Base-by-base conservation (phyloP, 768 basidiomycete species). In the Butyriboletus loyo region DNA sequence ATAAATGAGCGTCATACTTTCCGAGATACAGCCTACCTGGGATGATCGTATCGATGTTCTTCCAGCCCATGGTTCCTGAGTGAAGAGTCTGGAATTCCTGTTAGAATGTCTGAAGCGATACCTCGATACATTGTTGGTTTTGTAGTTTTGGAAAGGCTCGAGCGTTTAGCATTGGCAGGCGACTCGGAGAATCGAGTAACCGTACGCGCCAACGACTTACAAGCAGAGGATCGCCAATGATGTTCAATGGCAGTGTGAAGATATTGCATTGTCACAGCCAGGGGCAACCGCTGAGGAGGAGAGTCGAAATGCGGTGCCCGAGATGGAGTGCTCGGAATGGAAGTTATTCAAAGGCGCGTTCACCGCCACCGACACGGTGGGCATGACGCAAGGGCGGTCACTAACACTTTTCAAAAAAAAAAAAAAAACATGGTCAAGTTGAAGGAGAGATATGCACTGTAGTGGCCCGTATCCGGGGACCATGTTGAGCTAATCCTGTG, bases 1-100 rank as follows among this genome's bases (percentile, higher is more conserved):
- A 59, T 59, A 62, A 62, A 55, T 52, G 46, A 27, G 39, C 56
- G 82, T 28, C 86, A 69, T 56, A 87, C 86, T 86, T 88, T 75
- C 86, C 86, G 66, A 89, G 74, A 72, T 79, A 87, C 70, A 88
- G 76, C 68, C 73, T 79, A 68, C 76, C 77, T 45, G 80, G 77
- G 65, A 87, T 82, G 71, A 88, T 73, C 40, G 82, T 71, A 67
- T 85, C 78, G 71, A 87, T 77, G 73, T 86, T 85, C 68, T 75
- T 85, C 83, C 84, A 85, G 66, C 62, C 70, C 72, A 71, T 74
- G 21, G 35, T 61, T 17, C 52, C 52, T 55, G 49, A 32, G 37
- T 56, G 59, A 60, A 46, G 44, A 59, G 31, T 59, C 63, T 62
- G 55, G 61, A 67, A 72, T 62, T 56, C 57, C 63, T 62, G 64